Evolutionary conservation across 345 rosid species (phyloP), one percentile per base, ranked within the genome.

Genomic region (Salix purpurea): DNA sequence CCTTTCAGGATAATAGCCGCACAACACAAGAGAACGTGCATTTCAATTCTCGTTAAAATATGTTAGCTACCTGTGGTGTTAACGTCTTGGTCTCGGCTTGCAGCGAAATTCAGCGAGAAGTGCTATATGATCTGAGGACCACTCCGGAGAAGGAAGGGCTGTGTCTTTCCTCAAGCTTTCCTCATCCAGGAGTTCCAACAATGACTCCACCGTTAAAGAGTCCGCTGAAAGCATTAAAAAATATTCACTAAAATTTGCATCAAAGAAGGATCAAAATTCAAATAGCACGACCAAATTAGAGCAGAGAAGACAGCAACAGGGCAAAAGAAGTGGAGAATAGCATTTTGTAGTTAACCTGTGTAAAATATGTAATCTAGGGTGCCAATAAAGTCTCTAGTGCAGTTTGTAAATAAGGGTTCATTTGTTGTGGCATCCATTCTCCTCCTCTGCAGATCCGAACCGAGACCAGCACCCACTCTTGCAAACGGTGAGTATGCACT

Each of bases 51-150:
- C 62, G 4, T 2, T 16, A 56, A 19, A 21, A 15, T 1, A 60
- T 1, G 32, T 65, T 32, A 1, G 72, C 14, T 82, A 84, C 86
- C 89, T 68, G 62, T 73, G 65, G 71, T 71, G 85, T 93, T 92
- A 93, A 77, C 97, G 98, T 84, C 98, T 89, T 72, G 89, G 82
- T 85, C 93, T 96, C 11, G 95, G 92, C 86, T 88, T 88, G 92
- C 95, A 94, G 75, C 95, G 94, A 79, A 96, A 96, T 85, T 94
- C 98, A 9, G 97, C 98, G 80, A 96, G 80, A 24, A 96, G 96
- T 62, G 99, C 99, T 79, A 90, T 87, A 82, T 96, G 98, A 94
- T 94, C 95, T 36, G 99, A 96, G 67, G 99, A 96, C 98, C 99
- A 96, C 79, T 96, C 98, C 9, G 99, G 98, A 67, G 99, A 96